Base-by-base conservation (phyloP, 306 rosid genomes). In the Vachellia pachyceras region DNA sequence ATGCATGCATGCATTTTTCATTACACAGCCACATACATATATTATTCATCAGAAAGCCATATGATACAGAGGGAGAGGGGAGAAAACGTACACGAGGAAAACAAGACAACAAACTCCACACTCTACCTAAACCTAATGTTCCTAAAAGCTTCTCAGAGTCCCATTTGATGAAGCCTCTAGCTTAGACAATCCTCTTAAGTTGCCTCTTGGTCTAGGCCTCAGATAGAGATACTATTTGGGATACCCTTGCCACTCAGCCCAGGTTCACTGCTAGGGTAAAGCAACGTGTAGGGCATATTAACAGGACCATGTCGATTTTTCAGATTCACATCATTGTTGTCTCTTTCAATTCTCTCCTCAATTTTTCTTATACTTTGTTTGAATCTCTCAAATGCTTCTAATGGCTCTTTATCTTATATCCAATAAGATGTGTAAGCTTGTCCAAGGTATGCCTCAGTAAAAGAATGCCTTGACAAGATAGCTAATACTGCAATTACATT, bases 201-300 rank as follows among this genome's bases (percentile, higher is more conserved):
- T 17, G 57, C 7, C 57, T 50, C 22, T 1, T 5, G 20, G 9
- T 14, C 3, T 7, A 50, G 17, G n/a, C 20, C 9, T 66, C 5
- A 66, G 2, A 66, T 66, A 7, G 71, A 66, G 10, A 66, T 37
- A 37, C 46, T 66, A 66, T 37, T 66, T 17, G 71, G 71, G 42
- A 66, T 66, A 36, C 71, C 71, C 46, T 39, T 37, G 13, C 71
- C 71, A 36, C 7, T 66, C 1, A 66, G 14, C 22, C 71, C 71
- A 2, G 25, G 13, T 18, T 66, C 71, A 17, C 71, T 66, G 6
- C 3, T 15, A 37, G 71, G 46, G 18, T 37, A 37, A 66, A 66
- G 71, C 29, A 66, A 66, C 1, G 71, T 66, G 46, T 66, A 66
- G 12, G 45, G 71, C 71, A 66, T 37, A 17, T 66, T 18, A 37